Conservation (phyloP, 352 stramenopile species). For the Pythium phragmiticola region DNA sequence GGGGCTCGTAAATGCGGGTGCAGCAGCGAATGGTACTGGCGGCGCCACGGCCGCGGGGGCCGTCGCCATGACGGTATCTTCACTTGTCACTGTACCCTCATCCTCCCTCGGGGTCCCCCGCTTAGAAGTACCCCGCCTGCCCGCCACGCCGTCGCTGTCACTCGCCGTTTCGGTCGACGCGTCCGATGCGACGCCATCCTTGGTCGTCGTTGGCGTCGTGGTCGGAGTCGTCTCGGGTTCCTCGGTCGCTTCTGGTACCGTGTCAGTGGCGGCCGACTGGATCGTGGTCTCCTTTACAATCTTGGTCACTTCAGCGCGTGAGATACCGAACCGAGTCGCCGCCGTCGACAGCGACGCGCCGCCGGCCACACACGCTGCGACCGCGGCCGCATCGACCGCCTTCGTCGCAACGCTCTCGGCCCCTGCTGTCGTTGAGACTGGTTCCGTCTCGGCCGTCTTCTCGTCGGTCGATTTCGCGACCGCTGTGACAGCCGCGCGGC, state of each 20-base stretch:
- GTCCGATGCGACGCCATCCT: conserved; percentile 12
- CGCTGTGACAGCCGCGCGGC: neutral
- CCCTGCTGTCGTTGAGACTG: neutral
- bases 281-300: conserved; percentile 28
- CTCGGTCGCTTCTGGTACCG: neutral
- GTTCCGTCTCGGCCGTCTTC: neutral
- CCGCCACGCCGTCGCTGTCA: conserved; percentile 2
- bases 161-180: conserved; percentile 9
- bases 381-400: conserved; percentile 4
- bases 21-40: neutral
- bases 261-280: neutral
- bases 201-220: neutral
- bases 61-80: neutral
- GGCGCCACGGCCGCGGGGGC: neutral
- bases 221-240: neutral
- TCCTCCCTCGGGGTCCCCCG: neutral
- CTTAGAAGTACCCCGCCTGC: neutral
- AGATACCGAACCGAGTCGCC: conserved; percentile 32
- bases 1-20: neutral
- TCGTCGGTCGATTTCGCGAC: neutral
- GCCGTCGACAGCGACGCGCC: conserved; percentile 31
- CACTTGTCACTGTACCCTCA: neutral
- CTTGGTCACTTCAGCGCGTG: conserved; percentile 29
- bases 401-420: conserved; percentile 1
- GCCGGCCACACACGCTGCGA: conserved; percentile 26